Conservation (phyloP, 2,329 filamentous ascomycete genomes). For the Xylaria sp. region DNA sequence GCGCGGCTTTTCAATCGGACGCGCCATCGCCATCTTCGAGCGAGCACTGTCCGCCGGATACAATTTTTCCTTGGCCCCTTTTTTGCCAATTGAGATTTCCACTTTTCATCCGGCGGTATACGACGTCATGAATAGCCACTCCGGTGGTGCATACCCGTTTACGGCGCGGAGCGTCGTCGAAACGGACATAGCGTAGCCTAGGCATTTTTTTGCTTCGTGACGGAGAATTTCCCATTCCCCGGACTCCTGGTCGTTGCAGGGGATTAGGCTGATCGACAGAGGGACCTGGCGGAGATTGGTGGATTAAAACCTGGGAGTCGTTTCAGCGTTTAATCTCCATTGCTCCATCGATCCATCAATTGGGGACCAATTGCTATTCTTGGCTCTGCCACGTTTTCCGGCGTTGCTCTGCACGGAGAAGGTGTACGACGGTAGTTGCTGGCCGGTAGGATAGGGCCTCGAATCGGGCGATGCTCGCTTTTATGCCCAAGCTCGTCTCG, state of each 20-base stretch:
- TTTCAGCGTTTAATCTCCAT: neutral
- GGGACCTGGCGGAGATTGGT: slow-evolving; percentile 31
- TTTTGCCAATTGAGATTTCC: neutral
- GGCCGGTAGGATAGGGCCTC: neutral
- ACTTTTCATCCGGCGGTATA: neutral
- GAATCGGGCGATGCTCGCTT: neutral
- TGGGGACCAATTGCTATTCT: neutral
- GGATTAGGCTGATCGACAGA: neutral
- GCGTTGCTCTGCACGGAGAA: neutral
- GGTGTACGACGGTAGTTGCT: neutral
- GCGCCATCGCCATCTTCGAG: slow-evolving; percentile 5
- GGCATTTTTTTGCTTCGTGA: neutral
- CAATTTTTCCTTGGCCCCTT: slow-evolving; percentile 26
- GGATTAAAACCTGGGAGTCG: slow-evolving; percentile 26
- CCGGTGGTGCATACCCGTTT: slow-evolving; percentile 18
- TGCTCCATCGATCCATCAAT: slow-evolving; percentile 18
- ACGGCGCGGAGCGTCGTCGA: slow-evolving; percentile 28
- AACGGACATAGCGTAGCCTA: neutral
- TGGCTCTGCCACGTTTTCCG: slow-evolving; percentile 3
- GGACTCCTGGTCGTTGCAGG: slow-evolving; percentile 11
- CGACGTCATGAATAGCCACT: slow-evolving; percentile 1
- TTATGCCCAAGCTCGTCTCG: neutral
- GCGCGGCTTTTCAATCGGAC: slow-evolving; percentile 23
- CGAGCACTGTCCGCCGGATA: slow-evolving; percentile 14
- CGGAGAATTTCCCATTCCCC: neutral